Evolutionary conservation across 106 monocot genomes (phyloP).

Genomic region (Xerophyta viscosa): DNA sequence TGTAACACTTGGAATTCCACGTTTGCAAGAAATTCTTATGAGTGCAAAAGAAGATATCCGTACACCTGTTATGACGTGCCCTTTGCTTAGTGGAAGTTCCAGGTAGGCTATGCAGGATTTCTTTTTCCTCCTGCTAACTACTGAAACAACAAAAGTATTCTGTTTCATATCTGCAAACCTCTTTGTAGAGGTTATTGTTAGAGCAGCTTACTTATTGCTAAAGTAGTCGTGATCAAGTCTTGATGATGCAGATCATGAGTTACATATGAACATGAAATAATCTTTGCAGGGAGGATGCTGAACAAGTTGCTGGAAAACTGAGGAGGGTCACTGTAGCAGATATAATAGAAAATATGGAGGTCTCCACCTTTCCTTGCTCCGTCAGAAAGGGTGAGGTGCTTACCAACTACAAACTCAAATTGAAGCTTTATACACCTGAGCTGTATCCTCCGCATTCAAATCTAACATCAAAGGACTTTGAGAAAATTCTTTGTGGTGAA

Average conservation of each 20-base stretch:
- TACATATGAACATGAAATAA: neutral
- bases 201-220: too few species aligned
- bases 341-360: constrained; percentile 68
- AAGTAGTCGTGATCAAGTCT: too few species aligned
- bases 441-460: constrained; percentile 50
- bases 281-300: constrained; percentile 66
- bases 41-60: constrained; percentile 55
- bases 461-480: constrained; percentile 37
- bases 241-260: too few species aligned
- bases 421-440: constrained; percentile 55
- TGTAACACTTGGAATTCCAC: constrained; percentile 94
- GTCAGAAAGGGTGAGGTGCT: constrained; percentile 18
- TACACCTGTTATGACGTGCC: constrained; percentile 90
- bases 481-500: constrained; percentile 10
- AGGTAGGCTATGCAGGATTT: constrained; percentile 21
- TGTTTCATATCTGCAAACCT: too few species aligned
- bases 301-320: constrained; percentile 54
- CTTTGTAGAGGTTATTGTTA: too few species aligned
- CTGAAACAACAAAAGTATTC: too few species aligned
- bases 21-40: constrained; percentile 86
- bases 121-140: too few species aligned
- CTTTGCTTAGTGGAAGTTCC: constrained; percentile 34
- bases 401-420: constrained; percentile 61
- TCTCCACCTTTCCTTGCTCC: constrained; percentile 53
- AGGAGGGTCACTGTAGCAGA: constrained; percentile 65